Percentiles rank a stretch among this genome's conserved stretches.
These are phyloP conservation scores for Ceriops zippeliana DNA, from an alignment of 345 rosid species.

Conservation along the genomic window DNA sequence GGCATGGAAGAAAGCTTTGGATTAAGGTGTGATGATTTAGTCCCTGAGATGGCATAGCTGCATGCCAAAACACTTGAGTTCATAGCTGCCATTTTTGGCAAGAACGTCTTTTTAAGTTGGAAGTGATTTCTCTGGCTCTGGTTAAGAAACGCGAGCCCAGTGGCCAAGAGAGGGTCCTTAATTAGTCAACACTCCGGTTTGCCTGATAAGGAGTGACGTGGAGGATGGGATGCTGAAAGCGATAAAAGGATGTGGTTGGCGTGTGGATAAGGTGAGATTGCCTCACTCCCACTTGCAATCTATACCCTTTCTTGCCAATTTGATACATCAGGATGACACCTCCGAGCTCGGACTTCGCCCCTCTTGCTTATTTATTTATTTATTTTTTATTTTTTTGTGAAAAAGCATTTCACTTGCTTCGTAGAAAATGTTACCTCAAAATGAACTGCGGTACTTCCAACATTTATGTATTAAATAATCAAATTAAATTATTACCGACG, in stretches of 20 bases:
- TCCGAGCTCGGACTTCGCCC: no score
- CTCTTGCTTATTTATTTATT: no score
- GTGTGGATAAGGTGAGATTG: conserved; percentile 98
- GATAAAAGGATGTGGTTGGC: conserved; percentile 63
- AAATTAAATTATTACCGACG: no score
- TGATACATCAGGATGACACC: no score
- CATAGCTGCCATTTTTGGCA: conserved; percentile 63
- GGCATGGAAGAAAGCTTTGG: conserved; percentile 47
- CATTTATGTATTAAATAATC: no score
- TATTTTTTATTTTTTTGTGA: no score
- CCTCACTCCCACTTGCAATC: conserved; percentile 68
- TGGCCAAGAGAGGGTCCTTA: not conserved
- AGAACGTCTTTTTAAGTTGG: not conserved
- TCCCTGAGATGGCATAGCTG: conserved; percentile 63
- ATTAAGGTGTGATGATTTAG: conserved; percentile 57
- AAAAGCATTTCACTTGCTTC: no score
- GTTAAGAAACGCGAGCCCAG: no score
- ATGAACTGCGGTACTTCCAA: no score
- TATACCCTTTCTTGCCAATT: not conserved
- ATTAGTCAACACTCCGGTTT: not conserved
- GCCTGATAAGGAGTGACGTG: conserved; percentile 37
- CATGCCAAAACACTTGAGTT: conserved; percentile 82
- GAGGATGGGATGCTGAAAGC: conserved; percentile 42
- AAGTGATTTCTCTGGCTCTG: conserved; percentile 1
- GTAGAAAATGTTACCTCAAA: no score